Percentiles rank a stretch among this genome's conserved stretches.
These are phyloP conservation scores for Eimeria maxima DNA, from an alignment of 169 alveolate species.

Conservation along the genomic window DNA sequence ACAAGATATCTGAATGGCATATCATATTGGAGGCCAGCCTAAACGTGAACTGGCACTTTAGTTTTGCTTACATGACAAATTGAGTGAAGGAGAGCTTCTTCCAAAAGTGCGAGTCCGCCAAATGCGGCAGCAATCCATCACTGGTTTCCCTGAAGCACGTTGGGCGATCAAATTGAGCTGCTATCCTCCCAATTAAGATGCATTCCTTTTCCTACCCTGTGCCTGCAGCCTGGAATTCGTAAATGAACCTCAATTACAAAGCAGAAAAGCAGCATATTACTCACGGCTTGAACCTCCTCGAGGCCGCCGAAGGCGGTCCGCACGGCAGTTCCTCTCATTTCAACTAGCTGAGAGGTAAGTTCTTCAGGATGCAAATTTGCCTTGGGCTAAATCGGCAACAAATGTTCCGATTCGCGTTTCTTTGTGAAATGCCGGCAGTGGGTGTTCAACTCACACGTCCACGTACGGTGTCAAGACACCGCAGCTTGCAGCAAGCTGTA, in stretches of 20 bases:
- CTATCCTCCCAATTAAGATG: not conserved
- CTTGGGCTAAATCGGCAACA: constrained; percentile 58
- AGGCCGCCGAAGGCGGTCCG: constrained; percentile 84
- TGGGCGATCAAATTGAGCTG: not conserved
- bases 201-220: constrained; percentile 47
- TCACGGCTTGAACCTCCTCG: constrained; percentile 82
- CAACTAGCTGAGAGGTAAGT: constrained; percentile 50
- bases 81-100: constrained; percentile 77
- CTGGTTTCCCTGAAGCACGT: constrained; percentile 60
- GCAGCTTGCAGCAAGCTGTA: constrained; percentile 43
- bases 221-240: constrained; percentile 78
- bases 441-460: constrained; percentile 32
- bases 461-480: constrained; percentile 61
- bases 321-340: constrained; percentile 79
- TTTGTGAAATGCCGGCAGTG: constrained; percentile 44
- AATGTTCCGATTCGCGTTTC: constrained; percentile 75
- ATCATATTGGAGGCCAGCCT: not conserved
- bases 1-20: constrained; percentile 88
- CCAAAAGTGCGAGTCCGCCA: constrained; percentile 69
- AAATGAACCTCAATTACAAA: not conserved
- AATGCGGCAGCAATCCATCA: constrained; percentile 74
- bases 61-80: constrained; percentile 71
- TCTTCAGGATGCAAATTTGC: constrained; percentile 1
- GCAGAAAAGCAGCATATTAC: not conserved
- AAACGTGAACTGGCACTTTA: not conserved